Evolutionary conservation across 257 asterid species (phyloP).

Genomic region (Plantago major): DNA sequence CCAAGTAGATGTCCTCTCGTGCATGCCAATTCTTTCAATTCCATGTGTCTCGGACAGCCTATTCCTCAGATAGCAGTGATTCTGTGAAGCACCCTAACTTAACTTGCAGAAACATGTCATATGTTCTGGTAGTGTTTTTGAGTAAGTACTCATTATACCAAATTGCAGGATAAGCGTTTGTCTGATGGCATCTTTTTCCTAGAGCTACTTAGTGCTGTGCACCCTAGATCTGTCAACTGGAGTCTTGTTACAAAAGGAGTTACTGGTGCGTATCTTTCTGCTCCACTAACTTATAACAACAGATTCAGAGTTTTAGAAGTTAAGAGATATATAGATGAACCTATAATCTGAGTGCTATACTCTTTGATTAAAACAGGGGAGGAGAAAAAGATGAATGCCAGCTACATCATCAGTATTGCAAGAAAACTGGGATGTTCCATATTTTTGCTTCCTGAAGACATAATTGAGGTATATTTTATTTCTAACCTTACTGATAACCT

Average conservation of each 20-base stretch:
- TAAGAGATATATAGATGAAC: neutral
- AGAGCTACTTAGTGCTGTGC: slow-evolving; percentile 93
- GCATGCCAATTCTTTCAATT: neutral
- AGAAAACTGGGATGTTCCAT: slow-evolving; percentile 98
- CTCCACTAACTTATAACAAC: neutral
- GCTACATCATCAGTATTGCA: slow-evolving; percentile 88
- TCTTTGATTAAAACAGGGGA: slow-evolving; percentile 44
- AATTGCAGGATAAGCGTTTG: slow-evolving; percentile 78
- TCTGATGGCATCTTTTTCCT: slow-evolving; percentile 84
- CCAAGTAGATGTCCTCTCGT: too few relatives aligned
- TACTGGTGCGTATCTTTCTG: slow-evolving; percentile 43
- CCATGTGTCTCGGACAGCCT: too few relatives aligned
- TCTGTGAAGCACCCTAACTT: too few relatives aligned
- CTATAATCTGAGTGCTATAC: neutral
- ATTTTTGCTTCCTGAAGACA: slow-evolving; percentile 91
- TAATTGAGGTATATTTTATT: slow-evolving; percentile 58
- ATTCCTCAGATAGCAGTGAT: too few relatives aligned
- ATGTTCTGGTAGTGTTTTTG: neutral
- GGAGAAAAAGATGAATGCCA: slow-evolving; percentile 89
- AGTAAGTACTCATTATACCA: slow-evolving; percentile 4
- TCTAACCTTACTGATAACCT: neutral
- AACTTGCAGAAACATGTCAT: too few relatives aligned
- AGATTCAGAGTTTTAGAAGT: neutral
- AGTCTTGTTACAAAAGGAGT: slow-evolving; percentile 91
- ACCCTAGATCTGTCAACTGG: slow-evolving; percentile 97